These are phyloP conservation scores for Coniochaeta prunicola DNA, from an alignment of 2,329 filamentous ascomycete species.

Conservation along the genomic window DNA sequence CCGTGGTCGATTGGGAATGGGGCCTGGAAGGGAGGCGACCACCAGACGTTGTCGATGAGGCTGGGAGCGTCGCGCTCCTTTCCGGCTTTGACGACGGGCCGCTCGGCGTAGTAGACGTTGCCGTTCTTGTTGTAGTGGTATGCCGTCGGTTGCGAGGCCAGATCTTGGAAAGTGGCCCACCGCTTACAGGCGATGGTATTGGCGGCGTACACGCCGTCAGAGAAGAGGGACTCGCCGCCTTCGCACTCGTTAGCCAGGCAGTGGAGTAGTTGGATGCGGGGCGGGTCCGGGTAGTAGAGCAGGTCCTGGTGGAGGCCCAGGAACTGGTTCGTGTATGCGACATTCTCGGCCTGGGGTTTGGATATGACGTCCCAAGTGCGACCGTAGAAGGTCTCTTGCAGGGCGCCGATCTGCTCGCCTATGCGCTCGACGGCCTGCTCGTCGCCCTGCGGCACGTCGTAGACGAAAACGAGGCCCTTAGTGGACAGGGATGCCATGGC, in stretches of 20 bases:
- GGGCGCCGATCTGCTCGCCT: slow-evolving; percentile 63
- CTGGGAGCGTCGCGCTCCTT: slow-evolving; percentile 2
- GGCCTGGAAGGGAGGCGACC: slow-evolving; percentile 76
- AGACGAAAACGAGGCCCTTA: slow-evolving; percentile 71
- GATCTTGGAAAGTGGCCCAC: slow-evolving; percentile 32
- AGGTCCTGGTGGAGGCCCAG: slow-evolving; percentile 92
- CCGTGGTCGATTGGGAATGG: slow-evolving; percentile 28
- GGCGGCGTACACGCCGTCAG: slow-evolving; percentile 62
- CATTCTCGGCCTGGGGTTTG: slow-evolving; percentile 78
- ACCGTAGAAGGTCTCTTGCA: slow-evolving; percentile 88
- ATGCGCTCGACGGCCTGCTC: slow-evolving; percentile 61
- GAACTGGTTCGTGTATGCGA: slow-evolving; percentile 78
- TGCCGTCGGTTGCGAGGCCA: not conserved
- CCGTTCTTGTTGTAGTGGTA: slow-evolving; percentile 62
- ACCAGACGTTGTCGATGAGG: slow-evolving; percentile 26
- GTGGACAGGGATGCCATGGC: slow-evolving; percentile 56
- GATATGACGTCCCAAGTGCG: slow-evolving; percentile 83
- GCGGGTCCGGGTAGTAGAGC: slow-evolving; percentile 74
- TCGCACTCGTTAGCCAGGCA: slow-evolving; percentile 73
- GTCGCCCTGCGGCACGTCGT: slow-evolving; percentile 58
- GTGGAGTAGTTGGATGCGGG: slow-evolving; percentile 80
- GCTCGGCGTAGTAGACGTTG: slow-evolving; percentile 52
- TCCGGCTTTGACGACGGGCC: slow-evolving; percentile 44
- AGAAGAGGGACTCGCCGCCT: slow-evolving; percentile 83
- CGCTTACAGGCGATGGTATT: slow-evolving; percentile 51